Evolutionary conservation across 2,329 filamentous ascomycete genomes (phyloP).

Genomic region (Phaeoacremonium minimum): DNA sequence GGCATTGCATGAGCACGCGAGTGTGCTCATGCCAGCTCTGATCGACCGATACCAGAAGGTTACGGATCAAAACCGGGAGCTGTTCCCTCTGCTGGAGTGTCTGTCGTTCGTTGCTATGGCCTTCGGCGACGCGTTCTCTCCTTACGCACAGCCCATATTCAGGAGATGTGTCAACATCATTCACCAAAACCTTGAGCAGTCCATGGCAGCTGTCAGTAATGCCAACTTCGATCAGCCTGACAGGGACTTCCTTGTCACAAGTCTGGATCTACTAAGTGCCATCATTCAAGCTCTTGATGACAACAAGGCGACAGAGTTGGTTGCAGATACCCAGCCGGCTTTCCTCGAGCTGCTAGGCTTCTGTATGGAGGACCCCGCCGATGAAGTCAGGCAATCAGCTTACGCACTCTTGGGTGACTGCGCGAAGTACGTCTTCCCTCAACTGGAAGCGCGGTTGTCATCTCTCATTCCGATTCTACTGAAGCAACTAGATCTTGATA

Average conservation of each 20-base stretch:
- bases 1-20: conserved; percentile 74
- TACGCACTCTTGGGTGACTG: conserved; percentile 94
- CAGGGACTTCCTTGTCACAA: conserved; percentile 96
- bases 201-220: conserved; percentile 65
- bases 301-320: conserved; percentile 69
- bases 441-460: conserved; percentile 70
- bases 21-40: conserved; percentile 86
- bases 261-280: conserved; percentile 85
- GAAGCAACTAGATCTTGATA: conserved; percentile 79
- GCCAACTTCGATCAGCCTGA: conserved; percentile 72
- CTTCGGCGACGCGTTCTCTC: conserved; percentile 75
- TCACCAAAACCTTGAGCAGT: conserved; percentile 83
- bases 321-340: conserved; percentile 69
- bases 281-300: conserved; percentile 85
- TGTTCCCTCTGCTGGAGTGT: conserved; percentile 94
- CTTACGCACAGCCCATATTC: conserved; percentile 85
- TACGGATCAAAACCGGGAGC: conserved; percentile 81
- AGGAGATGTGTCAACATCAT: conserved; percentile 85
- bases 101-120: conserved; percentile 90
- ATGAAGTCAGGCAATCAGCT: conserved; percentile 92
- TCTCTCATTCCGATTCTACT: conserved; percentile 78
- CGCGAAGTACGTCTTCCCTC: conserved; percentile 83
- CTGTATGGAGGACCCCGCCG: conserved; percentile 86
- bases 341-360: conserved; percentile 89
- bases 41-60: conserved; percentile 86